Evolutionary conservation across 441 rosid genomes (phyloP).

Genomic region (Pelargonium myrrhifolium): DNA sequence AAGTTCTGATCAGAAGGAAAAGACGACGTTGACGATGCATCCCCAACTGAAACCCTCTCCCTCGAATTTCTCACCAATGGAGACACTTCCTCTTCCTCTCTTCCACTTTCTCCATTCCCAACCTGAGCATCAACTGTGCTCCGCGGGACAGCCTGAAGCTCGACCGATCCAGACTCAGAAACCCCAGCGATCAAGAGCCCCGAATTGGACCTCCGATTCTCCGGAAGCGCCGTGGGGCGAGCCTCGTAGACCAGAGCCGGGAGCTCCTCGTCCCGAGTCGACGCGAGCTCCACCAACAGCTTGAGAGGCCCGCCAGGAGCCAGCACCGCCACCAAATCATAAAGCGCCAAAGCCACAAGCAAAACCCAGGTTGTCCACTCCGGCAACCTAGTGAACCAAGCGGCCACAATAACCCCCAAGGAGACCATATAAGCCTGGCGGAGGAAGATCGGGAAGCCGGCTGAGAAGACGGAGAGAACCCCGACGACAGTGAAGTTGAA

Average conservation of each 20-base stretch:
- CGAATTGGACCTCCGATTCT: slow-evolving; percentile 36
- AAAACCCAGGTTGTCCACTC: slow-evolving; percentile 95
- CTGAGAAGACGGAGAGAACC: slow-evolving; percentile 62
- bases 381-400: slow-evolving; percentile 87
- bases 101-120: slow-evolving; percentile 26
- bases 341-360: slow-evolving; percentile 75
- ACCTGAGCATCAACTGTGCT: slow-evolving; percentile 26
- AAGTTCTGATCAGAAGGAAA: slow-evolving; percentile 34
- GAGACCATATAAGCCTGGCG: slow-evolving; percentile 87
- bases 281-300: slow-evolving; percentile 81
- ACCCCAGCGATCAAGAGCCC: slow-evolving; percentile 59
- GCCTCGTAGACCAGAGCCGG: slow-evolving; percentile 96
- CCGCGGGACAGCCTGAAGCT: slow-evolving; percentile 53
- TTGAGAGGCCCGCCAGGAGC: slow-evolving; percentile 97
- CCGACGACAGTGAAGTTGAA: slow-evolving; percentile 85
- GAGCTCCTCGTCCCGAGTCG: slow-evolving; percentile 79
- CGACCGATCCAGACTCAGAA: slow-evolving; percentile 63
- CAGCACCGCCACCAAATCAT: slow-evolving; percentile 87
- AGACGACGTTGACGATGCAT: slow-evolving; percentile 35
- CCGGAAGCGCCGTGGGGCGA: slow-evolving; percentile 53
- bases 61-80: slow-evolving; percentile 34
- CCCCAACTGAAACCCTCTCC: slow-evolving; percentile 36
- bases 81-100: slow-evolving; percentile 43
- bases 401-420: slow-evolving; percentile 77
- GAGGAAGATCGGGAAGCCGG: slow-evolving; percentile 63